Evolutionary conservation across 2,329 filamentous ascomycete genomes (phyloP).

Genomic region (Orbilia blumenaviensis): DNA sequence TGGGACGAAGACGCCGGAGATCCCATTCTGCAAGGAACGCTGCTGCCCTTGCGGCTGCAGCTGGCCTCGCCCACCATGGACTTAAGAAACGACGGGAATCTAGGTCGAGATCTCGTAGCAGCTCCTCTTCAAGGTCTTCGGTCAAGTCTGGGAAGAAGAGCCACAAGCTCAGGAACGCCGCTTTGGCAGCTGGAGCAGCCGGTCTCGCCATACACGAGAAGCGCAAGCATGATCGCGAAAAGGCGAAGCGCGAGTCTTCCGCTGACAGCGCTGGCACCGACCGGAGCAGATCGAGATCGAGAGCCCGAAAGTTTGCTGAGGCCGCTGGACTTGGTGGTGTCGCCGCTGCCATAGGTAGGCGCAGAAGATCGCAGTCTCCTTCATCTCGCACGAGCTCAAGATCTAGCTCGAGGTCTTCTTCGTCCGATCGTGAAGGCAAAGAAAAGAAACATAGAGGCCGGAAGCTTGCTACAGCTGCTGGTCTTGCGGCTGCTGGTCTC

Average conservation of each 20-base stretch:
- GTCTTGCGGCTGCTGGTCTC: slow-evolving; percentile 35
- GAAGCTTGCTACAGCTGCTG: slow-evolving; percentile 40
- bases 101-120: slow-evolving; percentile 36
- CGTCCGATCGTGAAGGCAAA: slow-evolving; percentile 39
- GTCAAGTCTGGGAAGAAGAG: slow-evolving; percentile 38
- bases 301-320: slow-evolving; percentile 38
- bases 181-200: slow-evolving; percentile 43
- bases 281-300: slow-evolving; percentile 40
- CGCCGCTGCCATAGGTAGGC: slow-evolving; percentile 26
- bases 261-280: slow-evolving; percentile 6
- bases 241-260: slow-evolving; percentile 25
- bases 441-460: slow-evolving; percentile 44
- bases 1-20: slow-evolving; percentile 31
- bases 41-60: slow-evolving; percentile 37
- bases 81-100: slow-evolving; percentile 48
- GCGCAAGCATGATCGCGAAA: slow-evolving; percentile 46
- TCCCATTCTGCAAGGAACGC: slow-evolving; percentile 44
- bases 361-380: slow-evolving; percentile 26
- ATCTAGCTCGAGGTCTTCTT: slow-evolving; percentile 41
- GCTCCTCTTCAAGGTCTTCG: slow-evolving; percentile 31
- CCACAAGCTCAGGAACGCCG: slow-evolving; percentile 47
- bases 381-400: slow-evolving; percentile 41
- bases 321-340: slow-evolving; percentile 51
- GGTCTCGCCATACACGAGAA: slow-evolving; percentile 47
- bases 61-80: slow-evolving; percentile 38